A percentile compares a stretch with the other conserved stretches of the same genome.
These are phyloP conservation scores for Mediolabrus comicus DNA, from an alignment of 108 stramenopile genomes.

Conservation along the genomic window DNA sequence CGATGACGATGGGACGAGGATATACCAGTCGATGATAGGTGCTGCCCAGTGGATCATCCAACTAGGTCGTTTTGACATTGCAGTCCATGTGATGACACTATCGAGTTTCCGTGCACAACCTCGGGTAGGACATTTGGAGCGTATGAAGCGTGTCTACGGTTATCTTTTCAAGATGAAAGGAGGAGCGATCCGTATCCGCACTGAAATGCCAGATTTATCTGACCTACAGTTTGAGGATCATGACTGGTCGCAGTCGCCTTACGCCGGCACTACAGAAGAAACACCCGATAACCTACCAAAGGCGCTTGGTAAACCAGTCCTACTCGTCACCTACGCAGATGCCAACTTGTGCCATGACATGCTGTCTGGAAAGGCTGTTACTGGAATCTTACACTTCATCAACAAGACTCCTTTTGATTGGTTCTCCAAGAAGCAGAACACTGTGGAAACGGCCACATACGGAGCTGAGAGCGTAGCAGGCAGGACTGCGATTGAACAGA, in stretches of 20 bases:
- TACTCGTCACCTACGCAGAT: conserved; percentile 20
- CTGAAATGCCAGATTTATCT: conserved; percentile 6
- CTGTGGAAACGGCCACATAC: conserved; percentile 33
- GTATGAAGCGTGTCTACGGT: conserved; percentile 33
- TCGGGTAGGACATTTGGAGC: conserved; percentile 36
- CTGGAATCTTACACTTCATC: conserved; percentile 34
- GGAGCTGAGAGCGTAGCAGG: conserved; percentile 6
- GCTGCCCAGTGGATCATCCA: not conserved
- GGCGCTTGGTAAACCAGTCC: conserved; percentile 23
- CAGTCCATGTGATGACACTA: conserved; percentile 4
- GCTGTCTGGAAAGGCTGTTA: conserved; percentile 7
- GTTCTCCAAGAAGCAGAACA: conserved; percentile 44
- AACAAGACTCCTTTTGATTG: conserved; percentile 39
- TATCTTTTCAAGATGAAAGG: conserved; percentile 14
- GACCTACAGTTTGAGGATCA: conserved; percentile 5
- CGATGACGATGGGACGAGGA: not conserved
- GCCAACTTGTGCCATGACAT: conserved; percentile 25
- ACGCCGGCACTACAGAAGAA: not conserved
- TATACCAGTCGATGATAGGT: conserved; percentile 6
- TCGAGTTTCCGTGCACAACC: not conserved
- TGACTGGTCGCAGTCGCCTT: not conserved
- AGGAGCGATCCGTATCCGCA: conserved; percentile 11
- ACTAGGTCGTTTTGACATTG: conserved; percentile 19
- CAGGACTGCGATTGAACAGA: conserved; percentile 12
- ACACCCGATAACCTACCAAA: not conserved